phyloP scores from a whole-genome alignment of 176 grass and related monocot genomes.

The Carex pumila region DNA sequence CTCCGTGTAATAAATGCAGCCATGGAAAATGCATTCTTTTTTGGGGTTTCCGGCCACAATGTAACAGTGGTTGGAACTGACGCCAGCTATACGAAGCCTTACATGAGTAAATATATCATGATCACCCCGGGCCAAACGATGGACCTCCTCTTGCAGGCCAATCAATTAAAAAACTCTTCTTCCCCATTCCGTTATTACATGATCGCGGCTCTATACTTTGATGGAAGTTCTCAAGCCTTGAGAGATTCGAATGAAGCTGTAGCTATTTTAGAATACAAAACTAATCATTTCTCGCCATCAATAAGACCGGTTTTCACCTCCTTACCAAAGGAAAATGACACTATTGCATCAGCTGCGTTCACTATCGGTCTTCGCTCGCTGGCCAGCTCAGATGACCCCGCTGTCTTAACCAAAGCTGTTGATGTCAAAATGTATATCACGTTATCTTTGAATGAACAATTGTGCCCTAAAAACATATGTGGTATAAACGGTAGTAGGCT shows the following conservation, averaged over 20 bases:
- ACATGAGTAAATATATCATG: slow-evolving; percentile 55
- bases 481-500: background rate
- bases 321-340: background rate
- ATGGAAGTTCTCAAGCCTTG: no score
- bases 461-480: background rate
- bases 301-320: background rate
- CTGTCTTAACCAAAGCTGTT: background rate
- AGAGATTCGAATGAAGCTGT: background rate
- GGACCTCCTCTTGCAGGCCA: slow-evolving; percentile 57
- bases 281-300: background rate
- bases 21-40: slow-evolving; percentile 56
- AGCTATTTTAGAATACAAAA: slow-evolving; percentile 18
- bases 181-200: slow-evolving; percentile 22
- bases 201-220: background rate
- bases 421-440: slow-evolving; percentile 29
- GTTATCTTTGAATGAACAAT: background rate
- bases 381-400: background rate
- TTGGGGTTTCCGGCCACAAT: slow-evolving; percentile 53
- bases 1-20: slow-evolving; percentile 67
- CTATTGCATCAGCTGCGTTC: background rate
- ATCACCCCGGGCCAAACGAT: slow-evolving; percentile 68
- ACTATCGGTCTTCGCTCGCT: slow-evolving; percentile 1
- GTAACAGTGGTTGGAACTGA: slow-evolving; percentile 77
- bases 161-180: slow-evolving; percentile 6
- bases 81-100: slow-evolving; percentile 60